Evolutionary conservation across 345 rosid genomes (phyloP).

Genomic region (Eucalyptus virginea): DNA sequence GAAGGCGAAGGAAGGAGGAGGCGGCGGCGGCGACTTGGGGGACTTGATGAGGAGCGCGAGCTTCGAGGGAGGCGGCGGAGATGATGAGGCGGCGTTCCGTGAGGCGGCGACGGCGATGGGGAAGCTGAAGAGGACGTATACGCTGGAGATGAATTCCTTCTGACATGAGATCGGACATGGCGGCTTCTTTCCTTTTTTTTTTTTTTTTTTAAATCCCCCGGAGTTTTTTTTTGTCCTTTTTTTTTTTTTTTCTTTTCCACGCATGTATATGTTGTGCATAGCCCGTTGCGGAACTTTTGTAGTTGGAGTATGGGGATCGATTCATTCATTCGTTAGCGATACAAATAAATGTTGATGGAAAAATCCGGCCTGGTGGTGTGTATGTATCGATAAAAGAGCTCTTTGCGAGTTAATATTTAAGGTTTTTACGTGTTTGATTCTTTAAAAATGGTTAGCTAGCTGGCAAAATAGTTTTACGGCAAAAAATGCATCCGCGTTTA

Average conservation of each 20-base stretch:
- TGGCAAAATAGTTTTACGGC: too few relatives aligned
- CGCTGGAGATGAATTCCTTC: constrained; percentile 32
- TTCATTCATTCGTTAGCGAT: not conserved
- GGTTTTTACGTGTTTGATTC: not conserved
- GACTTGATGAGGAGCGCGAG: not conserved
- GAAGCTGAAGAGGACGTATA: constrained; percentile 26
- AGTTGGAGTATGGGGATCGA: not conserved
- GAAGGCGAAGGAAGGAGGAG: not conserved
- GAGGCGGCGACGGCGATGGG: constrained; percentile 29
- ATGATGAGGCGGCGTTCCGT: constrained; percentile 1
- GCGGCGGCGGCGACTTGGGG: not conserved
- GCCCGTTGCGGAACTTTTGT: not conserved
- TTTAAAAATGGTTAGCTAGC: not conserved
- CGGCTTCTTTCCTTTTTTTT: not conserved
- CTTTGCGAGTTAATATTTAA: not conserved
- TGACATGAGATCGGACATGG: not conserved
- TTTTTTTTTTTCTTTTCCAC: not conserved
- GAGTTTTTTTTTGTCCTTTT: not conserved
- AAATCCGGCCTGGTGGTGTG: not conserved
- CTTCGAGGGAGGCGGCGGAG: not conserved
- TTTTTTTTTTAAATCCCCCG: not conserved
- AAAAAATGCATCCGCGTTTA: too few relatives aligned
- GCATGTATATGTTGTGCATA: not conserved
- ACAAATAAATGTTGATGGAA: not conserved
- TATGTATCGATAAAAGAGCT: not conserved